These are phyloP conservation scores for Xylariaceae sp. DNA, from an alignment of 2,329 filamentous ascomycete species.

Conservation along the genomic window DNA sequence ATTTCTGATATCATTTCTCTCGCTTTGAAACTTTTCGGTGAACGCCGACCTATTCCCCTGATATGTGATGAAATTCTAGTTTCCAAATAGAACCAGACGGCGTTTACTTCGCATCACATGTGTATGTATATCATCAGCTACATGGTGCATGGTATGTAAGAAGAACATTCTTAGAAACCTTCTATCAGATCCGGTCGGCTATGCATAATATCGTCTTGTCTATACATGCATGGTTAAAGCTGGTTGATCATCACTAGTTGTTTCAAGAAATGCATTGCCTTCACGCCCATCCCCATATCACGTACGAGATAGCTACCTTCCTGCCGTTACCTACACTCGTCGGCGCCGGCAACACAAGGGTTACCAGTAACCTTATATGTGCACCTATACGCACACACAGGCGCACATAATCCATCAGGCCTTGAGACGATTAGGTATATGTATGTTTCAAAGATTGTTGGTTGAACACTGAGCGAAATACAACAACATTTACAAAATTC, in stretches of 20 bases:
- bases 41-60: neutral
- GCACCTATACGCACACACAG: too few species aligned
- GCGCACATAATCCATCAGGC: too few species aligned
- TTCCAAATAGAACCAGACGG: neutral
- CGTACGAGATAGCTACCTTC: too few species aligned
- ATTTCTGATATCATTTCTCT: neutral
- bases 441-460: too few species aligned
- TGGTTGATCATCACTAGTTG: conserved; percentile 21
- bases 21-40: neutral
- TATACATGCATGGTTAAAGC: conserved; percentile 13
- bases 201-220: neutral
- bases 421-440: too few species aligned
- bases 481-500: too few species aligned
- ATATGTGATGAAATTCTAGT: neutral
- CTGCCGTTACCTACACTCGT: too few species aligned
- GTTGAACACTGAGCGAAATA: too few species aligned
- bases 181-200: conserved; percentile 1
- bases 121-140: neutral
- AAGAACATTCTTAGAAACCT: neutral
- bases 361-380: too few species aligned
- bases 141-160: neutral
- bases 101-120: too few species aligned
- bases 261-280: conserved; percentile 21
- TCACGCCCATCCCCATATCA: conserved; percentile 1
- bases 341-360: neutral